phyloP scores from a whole-genome alignment of 495 filamentous ascomycete species.

The Opeltia flavorubescens region DNA sequence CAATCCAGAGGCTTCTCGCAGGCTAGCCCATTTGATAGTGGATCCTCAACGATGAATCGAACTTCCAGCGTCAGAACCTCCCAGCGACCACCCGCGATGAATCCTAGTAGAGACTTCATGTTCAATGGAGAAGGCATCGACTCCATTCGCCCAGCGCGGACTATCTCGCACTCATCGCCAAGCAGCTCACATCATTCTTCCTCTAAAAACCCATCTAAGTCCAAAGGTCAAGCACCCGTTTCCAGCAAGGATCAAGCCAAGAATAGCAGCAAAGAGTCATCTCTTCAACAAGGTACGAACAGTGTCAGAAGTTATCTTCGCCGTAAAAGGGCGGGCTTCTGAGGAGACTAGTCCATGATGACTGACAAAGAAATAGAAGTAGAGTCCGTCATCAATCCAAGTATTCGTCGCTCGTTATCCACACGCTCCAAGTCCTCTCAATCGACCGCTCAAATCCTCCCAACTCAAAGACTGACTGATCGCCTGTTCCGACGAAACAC shows the following conservation, averaged over 20 bases:
- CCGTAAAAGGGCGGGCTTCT: background rate
- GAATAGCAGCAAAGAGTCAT: background rate
- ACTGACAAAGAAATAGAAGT: background rate
- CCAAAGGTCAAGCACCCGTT: background rate
- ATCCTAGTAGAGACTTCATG: slow-evolving; percentile 6
- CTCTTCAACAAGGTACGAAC: background rate
- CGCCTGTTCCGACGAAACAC: background rate
- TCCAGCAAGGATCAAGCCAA: background rate
- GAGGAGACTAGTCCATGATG: background rate
- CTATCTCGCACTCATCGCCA: slow-evolving; percentile 12
- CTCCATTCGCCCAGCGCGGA: slow-evolving; percentile 1
- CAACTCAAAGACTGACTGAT: background rate
- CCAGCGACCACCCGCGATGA: slow-evolving; percentile 3
- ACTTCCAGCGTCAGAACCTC: background rate
- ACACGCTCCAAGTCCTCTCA: background rate
- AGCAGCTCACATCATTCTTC: background rate
- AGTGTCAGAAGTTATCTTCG: background rate
- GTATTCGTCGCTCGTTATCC: background rate
- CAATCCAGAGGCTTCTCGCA: background rate
- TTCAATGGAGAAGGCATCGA: slow-evolving; percentile 6
- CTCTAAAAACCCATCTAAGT: background rate
- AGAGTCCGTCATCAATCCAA: background rate
- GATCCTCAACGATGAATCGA: background rate
- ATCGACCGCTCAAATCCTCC: background rate
- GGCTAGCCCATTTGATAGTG: background rate